Base-by-base conservation (phyloP, 306 rosid species). In the Medicago ruthenica region DNA sequence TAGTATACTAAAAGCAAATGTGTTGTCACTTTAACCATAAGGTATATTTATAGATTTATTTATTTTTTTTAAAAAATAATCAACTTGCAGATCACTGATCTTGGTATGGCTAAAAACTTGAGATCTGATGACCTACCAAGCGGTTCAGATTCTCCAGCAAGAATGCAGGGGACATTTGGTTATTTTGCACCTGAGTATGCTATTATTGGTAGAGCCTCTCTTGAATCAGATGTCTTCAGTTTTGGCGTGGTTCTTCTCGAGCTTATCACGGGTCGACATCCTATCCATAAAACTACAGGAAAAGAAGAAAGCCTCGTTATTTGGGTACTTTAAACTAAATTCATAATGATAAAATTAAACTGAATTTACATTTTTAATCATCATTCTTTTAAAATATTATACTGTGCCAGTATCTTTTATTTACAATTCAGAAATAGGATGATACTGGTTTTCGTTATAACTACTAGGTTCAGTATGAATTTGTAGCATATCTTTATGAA, bases 141-240 rank as follows among this genome's bases (percentile, higher is more conserved):
- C 85, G 70, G 88, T 79, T 90, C 99, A 39, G 87, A 79, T 81
- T 96, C 99, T 76, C 99, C 99, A 21, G 97, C 91, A 37, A 92
- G 97, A 85, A 90, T 92, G 97, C 96, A 89, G 81, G 99, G 99
- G 70, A 96, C 99, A 71, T 96, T 96, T 85, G 99, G 99, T 45
- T 96, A 96, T 81, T 96, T 96, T 88, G 99, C 99, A 75, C 99
- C 99, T 4, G 99, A 96, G 87, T 89, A 89, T 86, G 99, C 97
- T 11, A 88, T 90, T 70, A 79, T 89, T 79, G 99, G 99, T 79
- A 85, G 91, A 86, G 92, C 93, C 61, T 96, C 99, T 64, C 89
- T 85, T 39, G 91, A 92, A 85, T 96, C 99, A 4, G 99, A 96
- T 45, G 99, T 96, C 73, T 96, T 92, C 72, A 96, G 99, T 75